Evolutionary conservation across 2,329 filamentous ascomycete genomes (phyloP).

Genomic region (Pseudogymnoascus sp.): DNA sequence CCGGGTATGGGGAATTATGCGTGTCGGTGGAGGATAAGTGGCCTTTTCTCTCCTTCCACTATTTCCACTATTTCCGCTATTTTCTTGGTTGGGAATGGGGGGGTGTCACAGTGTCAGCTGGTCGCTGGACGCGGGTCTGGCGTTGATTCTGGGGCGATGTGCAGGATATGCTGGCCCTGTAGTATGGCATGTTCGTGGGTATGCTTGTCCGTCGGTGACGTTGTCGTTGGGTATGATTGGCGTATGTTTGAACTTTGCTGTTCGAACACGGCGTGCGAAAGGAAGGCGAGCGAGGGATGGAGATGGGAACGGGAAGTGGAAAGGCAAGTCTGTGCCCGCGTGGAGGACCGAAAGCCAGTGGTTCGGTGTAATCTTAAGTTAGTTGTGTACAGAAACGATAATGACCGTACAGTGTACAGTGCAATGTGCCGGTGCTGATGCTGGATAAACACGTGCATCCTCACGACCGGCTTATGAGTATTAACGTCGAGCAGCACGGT

Average conservation of each 20-base stretch:
- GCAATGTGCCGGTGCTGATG: background rate
- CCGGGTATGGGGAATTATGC: background rate
- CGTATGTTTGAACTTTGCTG: background rate
- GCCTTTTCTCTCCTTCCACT: background rate
- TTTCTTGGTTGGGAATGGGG: constrained; percentile 5
- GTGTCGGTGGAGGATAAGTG: background rate
- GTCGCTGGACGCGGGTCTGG: background rate
- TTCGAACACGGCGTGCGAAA: background rate
- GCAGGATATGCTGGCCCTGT: background rate
- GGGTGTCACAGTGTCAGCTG: background rate
- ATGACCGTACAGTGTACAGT: background rate
- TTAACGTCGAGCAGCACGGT: background rate
- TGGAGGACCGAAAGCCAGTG: constrained; percentile 1
- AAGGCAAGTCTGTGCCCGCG: background rate
- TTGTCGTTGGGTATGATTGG: background rate
- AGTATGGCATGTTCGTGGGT: background rate
- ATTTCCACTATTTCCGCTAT: background rate
- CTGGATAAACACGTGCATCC: background rate
- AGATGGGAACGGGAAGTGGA: background rate
- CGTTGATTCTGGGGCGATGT: background rate
- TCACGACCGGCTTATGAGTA: background rate
- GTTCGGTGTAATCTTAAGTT: constrained; percentile 3
- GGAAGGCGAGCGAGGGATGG: background rate
- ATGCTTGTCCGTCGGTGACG: background rate
- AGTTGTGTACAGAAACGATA: background rate